These are phyloP conservation scores for Kurtzmaniella fragi DNA, from an alignment of 805 yeast genomes.

Conservation along the genomic window DNA sequence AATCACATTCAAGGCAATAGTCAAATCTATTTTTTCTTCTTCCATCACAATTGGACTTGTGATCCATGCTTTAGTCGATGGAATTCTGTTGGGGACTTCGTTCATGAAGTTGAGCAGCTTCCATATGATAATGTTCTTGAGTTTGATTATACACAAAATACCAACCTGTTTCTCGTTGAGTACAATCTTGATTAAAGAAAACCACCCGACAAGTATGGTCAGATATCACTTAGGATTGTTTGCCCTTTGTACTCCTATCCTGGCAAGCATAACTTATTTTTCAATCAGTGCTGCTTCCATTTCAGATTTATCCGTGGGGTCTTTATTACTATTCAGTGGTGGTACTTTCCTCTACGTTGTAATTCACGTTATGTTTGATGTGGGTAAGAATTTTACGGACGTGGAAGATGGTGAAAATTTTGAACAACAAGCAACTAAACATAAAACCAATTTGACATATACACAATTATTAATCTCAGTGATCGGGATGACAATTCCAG, in stretches of 20 bases:
- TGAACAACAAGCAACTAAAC: background rate
- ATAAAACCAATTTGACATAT: constrained; percentile 6
- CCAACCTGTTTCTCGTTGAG: constrained; percentile 71
- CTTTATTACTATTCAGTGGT: constrained; percentile 58
- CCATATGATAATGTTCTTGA: constrained; percentile 45
- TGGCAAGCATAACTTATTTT: constrained; percentile 49
- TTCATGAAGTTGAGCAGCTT: constrained; percentile 40
- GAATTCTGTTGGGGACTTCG: constrained; percentile 65
- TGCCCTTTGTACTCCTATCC: constrained; percentile 56
- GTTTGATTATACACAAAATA: constrained; percentile 55
- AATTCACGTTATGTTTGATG: constrained; percentile 52
- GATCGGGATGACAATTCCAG: constrained; percentile 23
- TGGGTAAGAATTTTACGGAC: constrained; percentile 1
- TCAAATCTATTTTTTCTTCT: constrained; percentile 28
- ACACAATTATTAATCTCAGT: constrained; percentile 13
- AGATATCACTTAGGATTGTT: constrained; percentile 48
- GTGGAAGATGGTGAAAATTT: constrained; percentile 4
- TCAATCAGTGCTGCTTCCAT: constrained; percentile 25
- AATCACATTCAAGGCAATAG: constrained; percentile 1
- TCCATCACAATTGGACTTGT: constrained; percentile 58
- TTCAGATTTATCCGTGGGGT: constrained; percentile 39
- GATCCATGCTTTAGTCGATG: constrained; percentile 68
- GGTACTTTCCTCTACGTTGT: constrained; percentile 75
- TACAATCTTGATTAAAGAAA: constrained; percentile 44
- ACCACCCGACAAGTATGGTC: constrained; percentile 25